Base-by-base conservation (phyloP, 345 rosid species). In the Turritis glabra region DNA sequence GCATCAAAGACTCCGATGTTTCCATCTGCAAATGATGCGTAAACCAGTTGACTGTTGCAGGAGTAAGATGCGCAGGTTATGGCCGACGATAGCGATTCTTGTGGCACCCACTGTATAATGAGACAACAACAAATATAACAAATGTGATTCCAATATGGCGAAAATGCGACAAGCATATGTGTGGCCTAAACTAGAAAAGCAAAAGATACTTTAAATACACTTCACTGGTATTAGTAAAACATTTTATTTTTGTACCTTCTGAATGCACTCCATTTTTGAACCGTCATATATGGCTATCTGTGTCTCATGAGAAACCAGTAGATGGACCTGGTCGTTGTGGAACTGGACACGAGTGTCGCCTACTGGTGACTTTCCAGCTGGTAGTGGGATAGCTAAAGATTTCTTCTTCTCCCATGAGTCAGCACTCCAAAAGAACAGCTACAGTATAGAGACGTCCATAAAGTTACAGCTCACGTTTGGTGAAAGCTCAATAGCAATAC, bases 1-100 rank as follows among this genome's bases (percentile, higher is more conserved):
- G 97, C 92, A 73, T 94, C 97, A 1, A 94, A 94, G 40, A 91
- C 89, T 19, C 86, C 98, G 18, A 91, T 47, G 66, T 81, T 88
- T 58, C 96, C 96, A 62, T 93, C 98, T 7, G 82, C 67, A 46
- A 93, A 89, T 25, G 93, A 78, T 3, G 95, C 93, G 46, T 78
- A 94, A 59, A 94, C 80, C 38, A 89, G 78, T 75, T 87, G 96
- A 80, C 97, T 91, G 75, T 91, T 86, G 83, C 97, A 94, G 2
- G 97, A 90, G 85, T 87, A 91, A 32, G 85, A 73, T 1, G 97
- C 98, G 44, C 60, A 82, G 50, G 97, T 81, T 78, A 94, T 80
- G 19, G 97, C 82, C 0, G 93, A 88, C 3, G 92, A 80, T 11
- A 90, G 60, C 3, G 67, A 81, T 46, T 90, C 98, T 77, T 89